Base-by-base conservation (phyloP, 2,329 filamentous ascomycete genomes). In the Teratosphaeria gauchensis region DNA sequence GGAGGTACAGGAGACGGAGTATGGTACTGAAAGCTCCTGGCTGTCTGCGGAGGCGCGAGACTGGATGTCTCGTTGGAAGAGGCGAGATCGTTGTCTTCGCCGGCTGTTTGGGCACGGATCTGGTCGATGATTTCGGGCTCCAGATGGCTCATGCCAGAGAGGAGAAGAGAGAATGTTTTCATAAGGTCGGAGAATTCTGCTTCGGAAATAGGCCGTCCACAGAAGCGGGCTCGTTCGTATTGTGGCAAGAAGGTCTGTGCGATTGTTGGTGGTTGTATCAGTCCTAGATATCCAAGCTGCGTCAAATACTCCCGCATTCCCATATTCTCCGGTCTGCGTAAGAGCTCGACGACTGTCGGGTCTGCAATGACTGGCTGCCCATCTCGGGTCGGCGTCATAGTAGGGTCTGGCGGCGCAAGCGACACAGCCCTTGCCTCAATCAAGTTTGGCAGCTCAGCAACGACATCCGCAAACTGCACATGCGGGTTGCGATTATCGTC, bases 381-480 rank as follows among this genome's bases (percentile, higher is more conserved):
- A 70, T 71, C 67, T 66, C 19, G 35, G 68, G 72, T 38, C 72
- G 76, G 63, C 75, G 78, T 63, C 9, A 69, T 66, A 2, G 75
- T 72, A 3, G 80, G 78, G 66, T 81, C 73, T 5, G 78, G 75
- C 63, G 86, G 90, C 0, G 88, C 90, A 42, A 96, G 81, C 0
- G 89, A 91, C n/a, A 96, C 84, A 0, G 91, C 92, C 72, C 92
- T 92, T 9, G 90, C 92, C 76, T 97, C 92, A 62, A 97, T 89
- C 31, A 97, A 80, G 69, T 95, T 87, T 1, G 92, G 90, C 28
- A 99, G 79, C 73, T 97, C 92, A 42, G 82, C 80, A 19, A 96
- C 79, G 28, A 99, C 90, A 1, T 85, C 84, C 65, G 80, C 82
- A 73, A 95, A 97, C 63, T 95, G 85, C n/a, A 97, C 75, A 68